Percentiles rank a stretch among this genome's conserved stretches.
Conservation (phyloP, 1,284 basidiomycete species). For the Leccinum proliferum region DNA sequence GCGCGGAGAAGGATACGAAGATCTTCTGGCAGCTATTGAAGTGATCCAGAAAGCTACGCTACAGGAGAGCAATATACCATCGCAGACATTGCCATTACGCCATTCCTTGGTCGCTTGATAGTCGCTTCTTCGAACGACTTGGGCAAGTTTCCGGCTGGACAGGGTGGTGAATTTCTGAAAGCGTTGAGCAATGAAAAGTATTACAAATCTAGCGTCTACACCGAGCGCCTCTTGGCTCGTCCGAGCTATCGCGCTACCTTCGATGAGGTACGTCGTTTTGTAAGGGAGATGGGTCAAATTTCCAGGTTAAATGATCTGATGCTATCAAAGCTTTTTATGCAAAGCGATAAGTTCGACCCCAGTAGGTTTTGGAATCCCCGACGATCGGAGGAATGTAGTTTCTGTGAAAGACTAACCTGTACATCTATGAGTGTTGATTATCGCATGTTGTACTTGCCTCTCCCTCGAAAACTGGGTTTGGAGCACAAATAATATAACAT, state of each 20-base stretch:
- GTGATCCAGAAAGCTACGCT: slow-evolving; percentile 37
- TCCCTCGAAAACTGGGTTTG: neutral
- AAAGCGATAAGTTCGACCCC: neutral
- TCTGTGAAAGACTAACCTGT: neutral
- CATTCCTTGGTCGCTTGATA: slow-evolving; percentile 31
- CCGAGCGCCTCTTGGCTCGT: slow-evolving; percentile 23
- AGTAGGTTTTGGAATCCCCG: neutral
- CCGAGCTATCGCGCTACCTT: slow-evolving; percentile 28
- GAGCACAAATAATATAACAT: neutral
- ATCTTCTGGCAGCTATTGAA: slow-evolving; percentile 37
- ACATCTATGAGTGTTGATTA: neutral
- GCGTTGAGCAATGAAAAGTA: slow-evolving; percentile 23
- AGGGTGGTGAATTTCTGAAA: slow-evolving; percentile 26
- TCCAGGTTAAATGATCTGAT: neutral
- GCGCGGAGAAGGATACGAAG: slow-evolving; percentile 38
- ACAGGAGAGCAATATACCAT: slow-evolving; percentile 38
- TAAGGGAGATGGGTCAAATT: neutral
- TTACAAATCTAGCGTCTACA: slow-evolving; percentile 28
- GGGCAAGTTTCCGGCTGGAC: slow-evolving; percentile 25
- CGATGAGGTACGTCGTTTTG: slow-evolving; percentile 23
- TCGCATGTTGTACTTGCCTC: neutral
- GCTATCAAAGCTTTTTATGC: neutral
- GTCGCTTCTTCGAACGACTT: slow-evolving; percentile 27
- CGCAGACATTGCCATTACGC: slow-evolving; percentile 29
- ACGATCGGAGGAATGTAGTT: too few species aligned